These are phyloP conservation scores for Aschersonia sp. DNA, from an alignment of 2,329 filamentous ascomycete species.

Conservation along the genomic window DNA sequence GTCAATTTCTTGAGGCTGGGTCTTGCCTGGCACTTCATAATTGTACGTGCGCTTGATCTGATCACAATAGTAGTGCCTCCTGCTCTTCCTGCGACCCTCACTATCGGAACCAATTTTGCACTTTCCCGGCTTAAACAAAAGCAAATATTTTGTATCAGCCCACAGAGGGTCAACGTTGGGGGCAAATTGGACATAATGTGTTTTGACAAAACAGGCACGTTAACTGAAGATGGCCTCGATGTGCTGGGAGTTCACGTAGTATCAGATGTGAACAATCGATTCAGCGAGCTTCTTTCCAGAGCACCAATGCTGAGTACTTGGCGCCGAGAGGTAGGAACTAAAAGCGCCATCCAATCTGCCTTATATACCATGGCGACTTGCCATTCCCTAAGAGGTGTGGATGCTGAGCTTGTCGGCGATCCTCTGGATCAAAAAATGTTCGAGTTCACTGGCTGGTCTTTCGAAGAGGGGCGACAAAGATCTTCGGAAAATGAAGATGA, in stretches of 20 bases:
- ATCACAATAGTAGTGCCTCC: conserved; percentile 97
- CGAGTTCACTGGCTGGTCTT: conserved; percentile 85
- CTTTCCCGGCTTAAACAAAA: conserved; percentile 73
- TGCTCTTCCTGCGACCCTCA: conserved; percentile 83
- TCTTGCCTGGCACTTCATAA: conserved; percentile 77
- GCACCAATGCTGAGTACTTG: conserved; percentile 1
- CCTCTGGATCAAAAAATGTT: conserved; percentile 98
- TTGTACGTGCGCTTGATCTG: conserved; percentile 82
- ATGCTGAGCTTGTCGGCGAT: conserved; percentile 81
- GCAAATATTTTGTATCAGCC: conserved; percentile 94
- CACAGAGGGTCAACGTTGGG: conserved; percentile 90
- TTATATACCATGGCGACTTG: conserved; percentile 96
- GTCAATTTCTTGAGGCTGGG: conserved; percentile 82
- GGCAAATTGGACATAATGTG: conserved; percentile 94
- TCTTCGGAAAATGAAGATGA: conserved; percentile 53
- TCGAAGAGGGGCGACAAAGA: conserved; percentile 70
- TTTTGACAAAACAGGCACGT: conserved; percentile 97
- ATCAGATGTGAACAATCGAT: conserved; percentile 43
- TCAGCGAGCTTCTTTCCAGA: conserved; percentile 64
- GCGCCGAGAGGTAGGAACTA: neutral
- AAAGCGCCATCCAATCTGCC: conserved; percentile 35
- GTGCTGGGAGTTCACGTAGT: conserved; percentile 79
- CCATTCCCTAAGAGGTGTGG: conserved; percentile 76
- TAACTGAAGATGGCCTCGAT: conserved; percentile 92
- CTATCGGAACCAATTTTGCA: conserved; percentile 94